These are phyloP conservation scores for Wallacemonas sp. DNA, from an alignment of 208 protist species.

Conservation along the genomic window DNA sequence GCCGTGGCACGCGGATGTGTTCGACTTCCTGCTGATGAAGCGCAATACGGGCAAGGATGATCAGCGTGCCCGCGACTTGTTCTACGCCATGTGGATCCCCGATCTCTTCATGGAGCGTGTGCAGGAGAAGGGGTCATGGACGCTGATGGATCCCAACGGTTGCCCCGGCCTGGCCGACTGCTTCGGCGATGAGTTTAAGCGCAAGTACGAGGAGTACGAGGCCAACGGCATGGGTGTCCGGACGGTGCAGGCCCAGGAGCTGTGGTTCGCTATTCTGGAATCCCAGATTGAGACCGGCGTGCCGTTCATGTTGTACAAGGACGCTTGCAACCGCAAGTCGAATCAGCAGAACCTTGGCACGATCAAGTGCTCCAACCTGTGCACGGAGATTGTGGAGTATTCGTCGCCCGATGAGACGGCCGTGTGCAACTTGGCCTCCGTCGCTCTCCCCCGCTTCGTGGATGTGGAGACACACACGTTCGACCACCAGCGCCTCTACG, in stretches of 20 bases:
- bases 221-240: conserved; percentile 82
- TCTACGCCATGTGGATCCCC: conserved; percentile 99
- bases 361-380: conserved; percentile 99
- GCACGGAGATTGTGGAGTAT: conserved; percentile 99
- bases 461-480: conserved; percentile 66
- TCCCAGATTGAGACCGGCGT: conserved; percentile 99
- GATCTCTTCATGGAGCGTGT: conserved; percentile 99
- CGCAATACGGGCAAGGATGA: conserved; percentile 99
- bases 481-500: conserved; percentile 89
- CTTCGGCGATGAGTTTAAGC: conserved; percentile 96
- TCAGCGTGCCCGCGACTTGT: conserved; percentile 97
- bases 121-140: conserved; percentile 94
- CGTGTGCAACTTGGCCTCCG: conserved; percentile 99
- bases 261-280: conserved; percentile 99
- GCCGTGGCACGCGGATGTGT: conserved; percentile 99
- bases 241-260: conserved; percentile 94
- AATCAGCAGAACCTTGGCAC: conserved; percentile 99
- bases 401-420: conserved; percentile 97
- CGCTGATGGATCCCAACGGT: conserved; percentile 97
- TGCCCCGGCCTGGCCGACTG: conserved; percentile 94
- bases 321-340: conserved; percentile 98
- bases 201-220: conserved; percentile 95
- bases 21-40: conserved; percentile 97
- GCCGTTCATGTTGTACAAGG: conserved; percentile 99
- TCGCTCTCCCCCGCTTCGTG: conserved; percentile 98